These are phyloP conservation scores for Epichloe sibirici DNA, from an alignment of 2,329 filamentous ascomycete genomes.

Conservation along the genomic window DNA sequence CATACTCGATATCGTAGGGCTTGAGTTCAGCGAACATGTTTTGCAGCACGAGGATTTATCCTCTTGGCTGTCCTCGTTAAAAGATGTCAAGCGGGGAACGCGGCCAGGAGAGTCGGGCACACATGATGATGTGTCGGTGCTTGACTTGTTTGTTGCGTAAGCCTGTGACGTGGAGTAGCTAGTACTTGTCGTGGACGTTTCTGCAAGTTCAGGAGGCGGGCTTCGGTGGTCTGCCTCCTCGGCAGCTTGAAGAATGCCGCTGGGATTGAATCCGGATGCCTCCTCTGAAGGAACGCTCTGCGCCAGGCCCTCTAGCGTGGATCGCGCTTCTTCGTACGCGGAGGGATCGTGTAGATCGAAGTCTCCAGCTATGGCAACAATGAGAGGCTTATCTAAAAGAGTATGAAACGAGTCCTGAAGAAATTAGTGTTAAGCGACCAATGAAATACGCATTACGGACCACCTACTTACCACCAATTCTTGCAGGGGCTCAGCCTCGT, in stretches of 20 bases:
- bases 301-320: constrained; percentile 54
- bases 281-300: constrained; percentile 54
- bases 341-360: constrained; percentile 47
- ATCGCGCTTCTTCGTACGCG: constrained; percentile 41
- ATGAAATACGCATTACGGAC: too few relatives aligned
- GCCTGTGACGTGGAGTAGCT: constrained; percentile 17
- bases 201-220: constrained; percentile 3
- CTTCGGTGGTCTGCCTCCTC: constrained; percentile 13
- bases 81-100: constrained; percentile 20
- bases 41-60: constrained; percentile 52
- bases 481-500: constrained; percentile 14
- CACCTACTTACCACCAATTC: constrained; percentile 17
- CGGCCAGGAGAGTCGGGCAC: constrained; percentile 11
- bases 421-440: not conserved
- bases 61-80: constrained; percentile 35
- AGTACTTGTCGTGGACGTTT: constrained; percentile 14
- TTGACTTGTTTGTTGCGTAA: constrained; percentile 14
- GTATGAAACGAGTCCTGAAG: constrained; percentile 57
- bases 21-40: constrained; percentile 63
- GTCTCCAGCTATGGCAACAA: constrained; percentile 65
- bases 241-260: constrained; percentile 45
- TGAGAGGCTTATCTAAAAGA: constrained; percentile 63
- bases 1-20: constrained; percentile 50
- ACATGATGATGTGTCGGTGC: constrained; percentile 16
- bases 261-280: constrained; percentile 65